These are phyloP conservation scores for Coemansia sp. DNA, from an alignment of 192 early-diverging fungal species.

Conservation along the genomic window DNA sequence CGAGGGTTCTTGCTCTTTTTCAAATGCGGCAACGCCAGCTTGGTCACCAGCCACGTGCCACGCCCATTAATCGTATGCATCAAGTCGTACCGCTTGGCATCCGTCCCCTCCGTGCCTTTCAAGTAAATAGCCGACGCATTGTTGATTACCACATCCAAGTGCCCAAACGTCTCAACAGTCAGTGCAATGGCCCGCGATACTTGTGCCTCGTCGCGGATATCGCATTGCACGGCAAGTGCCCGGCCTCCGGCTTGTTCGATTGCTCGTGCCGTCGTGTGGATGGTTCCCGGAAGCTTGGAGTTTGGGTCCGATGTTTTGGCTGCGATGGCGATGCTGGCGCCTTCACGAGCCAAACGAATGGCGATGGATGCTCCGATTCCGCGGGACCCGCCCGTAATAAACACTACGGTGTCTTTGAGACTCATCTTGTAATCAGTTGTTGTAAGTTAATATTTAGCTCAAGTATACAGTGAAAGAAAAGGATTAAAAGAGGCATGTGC, in stretches of 20 bases:
- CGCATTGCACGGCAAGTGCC: slow-evolving; percentile 76
- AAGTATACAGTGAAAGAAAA: too few species aligned
- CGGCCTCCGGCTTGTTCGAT: slow-evolving; percentile 72
- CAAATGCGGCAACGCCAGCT: slow-evolving; percentile 64
- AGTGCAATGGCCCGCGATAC: slow-evolving; percentile 66
- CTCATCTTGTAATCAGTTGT: slow-evolving; percentile 28
- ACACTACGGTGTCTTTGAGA: slow-evolving; percentile 56
- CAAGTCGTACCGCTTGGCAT: slow-evolving; percentile 67
- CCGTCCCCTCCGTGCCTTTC: slow-evolving; percentile 59
- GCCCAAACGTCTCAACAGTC: slow-evolving; percentile 68
- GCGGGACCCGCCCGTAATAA: slow-evolving; percentile 63
- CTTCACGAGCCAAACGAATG: slow-evolving; percentile 63
- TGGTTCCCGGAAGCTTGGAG: slow-evolving; percentile 79
- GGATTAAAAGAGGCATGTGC: too few species aligned
- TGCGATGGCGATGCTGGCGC: slow-evolving; percentile 70
- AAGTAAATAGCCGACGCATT: slow-evolving; percentile 75
- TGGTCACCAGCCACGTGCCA: slow-evolving; percentile 77
- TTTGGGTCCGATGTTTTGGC: slow-evolving; percentile 74
- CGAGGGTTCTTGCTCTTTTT: slow-evolving; percentile 69
- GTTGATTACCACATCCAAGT: slow-evolving; percentile 83
- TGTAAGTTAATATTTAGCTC: too few species aligned
- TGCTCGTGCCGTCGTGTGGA: slow-evolving; percentile 72
- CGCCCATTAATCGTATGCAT: slow-evolving; percentile 78
- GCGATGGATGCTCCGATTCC: slow-evolving; percentile 81
- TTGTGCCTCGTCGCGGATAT: slow-evolving; percentile 78